phyloP scores from a whole-genome alignment of 1,139 yeast genomes.

The Wickerhamomyces sp. region DNA sequence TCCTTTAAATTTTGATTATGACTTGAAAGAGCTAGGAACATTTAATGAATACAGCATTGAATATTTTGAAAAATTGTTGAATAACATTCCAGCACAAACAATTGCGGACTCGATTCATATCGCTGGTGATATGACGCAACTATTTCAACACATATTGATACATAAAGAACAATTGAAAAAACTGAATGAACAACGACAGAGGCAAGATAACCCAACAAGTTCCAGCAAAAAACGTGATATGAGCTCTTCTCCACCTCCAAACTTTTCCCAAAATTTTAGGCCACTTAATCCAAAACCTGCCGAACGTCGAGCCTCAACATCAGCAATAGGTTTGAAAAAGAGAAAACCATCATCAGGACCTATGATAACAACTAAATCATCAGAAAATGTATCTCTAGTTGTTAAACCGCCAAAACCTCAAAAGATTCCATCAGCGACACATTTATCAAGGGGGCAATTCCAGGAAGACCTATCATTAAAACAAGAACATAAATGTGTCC shows the following conservation, averaged over 20 bases:
- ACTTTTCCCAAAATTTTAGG: neutral
- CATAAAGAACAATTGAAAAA: slow-evolving; percentile 5
- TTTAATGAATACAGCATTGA: neutral
- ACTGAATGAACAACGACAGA: neutral
- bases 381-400: slow-evolving; percentile 8
- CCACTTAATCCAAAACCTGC: neutral
- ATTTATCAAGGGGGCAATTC: slow-evolving; percentile 6
- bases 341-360: slow-evolving; percentile 3
- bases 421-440: neutral
- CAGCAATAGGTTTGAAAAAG: neutral
- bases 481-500: slow-evolving; percentile 31
- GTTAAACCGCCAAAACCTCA: slow-evolving; percentile 11
- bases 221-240: neutral
- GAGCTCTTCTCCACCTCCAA: slow-evolving; percentile 1
- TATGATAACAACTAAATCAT: slow-evolving; percentile 1
- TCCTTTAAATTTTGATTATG: neutral
- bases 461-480: slow-evolving; percentile 18
- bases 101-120: slow-evolving; percentile 6
- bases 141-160: slow-evolving; percentile 8
- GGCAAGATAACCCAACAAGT: neutral
- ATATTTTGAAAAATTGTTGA: slow-evolving; percentile 8
- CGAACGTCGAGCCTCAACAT: neutral
- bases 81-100: slow-evolving; percentile 9
- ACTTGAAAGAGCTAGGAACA: neutral
- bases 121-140: slow-evolving; percentile 4